These are phyloP conservation scores for Emmonsiellopsis sp. DNA, from an alignment of 2,329 filamentous ascomycete genomes.

Conservation along the genomic window DNA sequence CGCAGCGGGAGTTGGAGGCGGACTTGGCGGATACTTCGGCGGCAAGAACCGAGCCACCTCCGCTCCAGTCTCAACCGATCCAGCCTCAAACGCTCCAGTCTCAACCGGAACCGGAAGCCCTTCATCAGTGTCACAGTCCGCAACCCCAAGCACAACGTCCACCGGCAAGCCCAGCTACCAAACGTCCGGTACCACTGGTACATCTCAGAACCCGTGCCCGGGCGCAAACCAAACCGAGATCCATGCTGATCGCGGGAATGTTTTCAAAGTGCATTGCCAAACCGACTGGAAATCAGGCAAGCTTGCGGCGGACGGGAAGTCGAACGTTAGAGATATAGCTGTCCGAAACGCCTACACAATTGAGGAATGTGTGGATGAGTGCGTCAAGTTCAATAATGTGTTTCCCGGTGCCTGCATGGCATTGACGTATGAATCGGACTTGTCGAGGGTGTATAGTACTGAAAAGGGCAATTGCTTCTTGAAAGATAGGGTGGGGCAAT, in stretches of 20 bases:
- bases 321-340: neutral
- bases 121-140: too few species aligned
- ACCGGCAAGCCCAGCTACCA: neutral
- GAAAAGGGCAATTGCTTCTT: neutral
- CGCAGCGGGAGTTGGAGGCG: neutral
- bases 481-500: neutral
- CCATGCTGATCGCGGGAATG: neutral
- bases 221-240: neutral
- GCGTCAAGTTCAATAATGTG: neutral
- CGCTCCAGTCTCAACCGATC: neutral
- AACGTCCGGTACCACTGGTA: neutral
- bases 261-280: conserved; percentile 1
- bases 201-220: conserved; percentile 2
- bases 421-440: neutral
- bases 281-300: neutral
- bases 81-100: neutral
- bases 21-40: neutral
- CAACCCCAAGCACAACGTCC: neutral
- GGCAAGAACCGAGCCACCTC: neutral
- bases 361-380: neutral
- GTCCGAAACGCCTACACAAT: neutral
- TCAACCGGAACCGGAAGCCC: too few species aligned
- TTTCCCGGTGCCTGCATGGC: neutral
- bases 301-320: neutral
- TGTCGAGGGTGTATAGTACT: neutral